These are phyloP conservation scores for Ophidiomyces ophidiicola DNA, from an alignment of 2,329 filamentous ascomycete genomes.

Conservation along the genomic window DNA sequence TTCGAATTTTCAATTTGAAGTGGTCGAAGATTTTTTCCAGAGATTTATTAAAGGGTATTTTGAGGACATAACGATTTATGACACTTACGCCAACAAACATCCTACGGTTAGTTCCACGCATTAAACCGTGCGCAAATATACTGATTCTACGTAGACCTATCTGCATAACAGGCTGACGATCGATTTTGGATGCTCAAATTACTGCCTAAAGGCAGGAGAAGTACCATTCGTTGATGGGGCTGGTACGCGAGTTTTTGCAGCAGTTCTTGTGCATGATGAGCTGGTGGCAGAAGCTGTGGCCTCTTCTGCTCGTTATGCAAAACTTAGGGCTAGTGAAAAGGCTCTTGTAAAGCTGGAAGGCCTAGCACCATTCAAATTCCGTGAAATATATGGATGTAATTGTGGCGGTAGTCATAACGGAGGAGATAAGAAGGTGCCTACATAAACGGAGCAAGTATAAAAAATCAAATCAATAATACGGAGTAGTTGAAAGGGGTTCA, in stretches of 20 bases:
- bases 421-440: constrained; percentile 7
- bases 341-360: constrained; percentile 36
- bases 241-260: constrained; percentile 48
- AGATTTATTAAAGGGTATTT: constrained; percentile 65
- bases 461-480: neutral
- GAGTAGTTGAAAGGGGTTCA: no score
- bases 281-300: constrained; percentile 52
- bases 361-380: constrained; percentile 47
- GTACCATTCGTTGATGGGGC: constrained; percentile 37
- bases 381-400: constrained; percentile 48
- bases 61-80: constrained; percentile 73
- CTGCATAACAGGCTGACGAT: constrained; percentile 53
- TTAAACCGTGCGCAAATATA: neutral
- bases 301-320: constrained; percentile 59
- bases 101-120: constrained; percentile 53
- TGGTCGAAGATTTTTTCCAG: constrained; percentile 68
- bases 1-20: constrained; percentile 60
- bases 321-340: constrained; percentile 41
- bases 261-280: constrained; percentile 61
- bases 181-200: constrained; percentile 53
- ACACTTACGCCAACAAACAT: constrained; percentile 75
- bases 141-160: constrained; percentile 47
- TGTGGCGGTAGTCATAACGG: constrained; percentile 36
- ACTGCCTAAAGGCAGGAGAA: constrained; percentile 37
- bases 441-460: neutral